A percentile compares a stretch with the other conserved stretches of the same genome.
Conservation (phyloP, 768 basidiomycete genomes). For the Strobilomyces dryophilus region DNA sequence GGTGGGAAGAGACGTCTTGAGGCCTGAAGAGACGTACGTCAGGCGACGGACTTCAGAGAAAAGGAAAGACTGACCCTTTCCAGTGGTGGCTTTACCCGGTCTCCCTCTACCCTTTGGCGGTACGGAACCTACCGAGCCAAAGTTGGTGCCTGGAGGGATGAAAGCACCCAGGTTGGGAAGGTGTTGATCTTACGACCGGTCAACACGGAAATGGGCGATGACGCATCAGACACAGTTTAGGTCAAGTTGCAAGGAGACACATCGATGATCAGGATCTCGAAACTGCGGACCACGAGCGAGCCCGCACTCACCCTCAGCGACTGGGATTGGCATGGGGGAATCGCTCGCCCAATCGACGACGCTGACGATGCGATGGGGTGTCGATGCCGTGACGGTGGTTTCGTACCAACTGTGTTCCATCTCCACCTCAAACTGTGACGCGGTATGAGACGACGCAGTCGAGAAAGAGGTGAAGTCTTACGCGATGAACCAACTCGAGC, state of each 20-base stretch:
- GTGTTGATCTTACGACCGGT: constrained; percentile 6
- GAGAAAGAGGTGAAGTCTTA: constrained; percentile 5
- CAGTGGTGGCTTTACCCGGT: constrained; percentile 10
- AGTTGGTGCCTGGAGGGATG: constrained; percentile 17
- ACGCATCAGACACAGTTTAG: neutral
- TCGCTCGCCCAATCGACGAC: constrained; percentile 96
- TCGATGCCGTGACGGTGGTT: constrained; percentile 67
- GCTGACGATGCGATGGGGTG: constrained; percentile 78
- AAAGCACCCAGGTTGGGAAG: constrained; percentile 28
- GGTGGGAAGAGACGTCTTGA: constrained; percentile 6
- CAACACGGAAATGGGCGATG: neutral
- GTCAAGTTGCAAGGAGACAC: neutral
- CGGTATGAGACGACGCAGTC: neutral
- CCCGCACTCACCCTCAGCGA: constrained; percentile 13
- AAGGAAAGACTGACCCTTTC: constrained; percentile 4
- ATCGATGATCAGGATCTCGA: constrained; percentile 6
- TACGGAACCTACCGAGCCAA: constrained; percentile 12
- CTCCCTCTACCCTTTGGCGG: neutral
- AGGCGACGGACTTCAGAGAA: neutral
- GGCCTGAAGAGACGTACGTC: constrained; percentile 1
- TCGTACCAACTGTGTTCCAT: constrained; percentile 98
- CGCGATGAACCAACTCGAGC: constrained; percentile 63
- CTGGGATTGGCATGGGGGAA: constrained; percentile 41
- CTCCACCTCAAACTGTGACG: constrained; percentile 75
- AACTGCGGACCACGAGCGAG: neutral